Base-by-base conservation (phyloP, 2,329 filamentous ascomycete genomes). In the Elsinoe ampelina region DNA sequence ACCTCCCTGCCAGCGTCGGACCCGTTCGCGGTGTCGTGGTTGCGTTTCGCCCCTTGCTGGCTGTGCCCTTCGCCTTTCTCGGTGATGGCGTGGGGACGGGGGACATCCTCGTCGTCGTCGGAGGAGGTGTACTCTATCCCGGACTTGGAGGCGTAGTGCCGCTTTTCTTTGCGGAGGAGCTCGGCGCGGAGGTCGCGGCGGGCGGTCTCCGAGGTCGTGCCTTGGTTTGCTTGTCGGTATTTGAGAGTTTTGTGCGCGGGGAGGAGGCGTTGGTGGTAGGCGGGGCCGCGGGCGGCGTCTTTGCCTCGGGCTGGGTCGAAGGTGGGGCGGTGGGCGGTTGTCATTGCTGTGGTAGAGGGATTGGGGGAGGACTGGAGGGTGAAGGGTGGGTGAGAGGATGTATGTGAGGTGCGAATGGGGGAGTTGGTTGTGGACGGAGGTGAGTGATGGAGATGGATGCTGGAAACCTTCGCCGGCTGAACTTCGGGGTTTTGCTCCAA, bases 291-390 rank as follows among this genome's bases (percentile, higher is more conserved):
- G 59, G 90, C 86, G 66, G 91, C 89, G 73, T 98, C 93, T 78
- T 96, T 96, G 70, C 93, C 93, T 69, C 86, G 84, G 41, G 92
- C 91, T 62, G 93, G 93, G 71, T 98, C 93, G 69, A 98, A 98
- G 0, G 93, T 98, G 57, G 93, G 93, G 75, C 93, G 87, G 70
- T 85, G 83, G 58, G 83, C 83, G 73, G 72, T 74, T 36, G 70
- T 72, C 76, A 78, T 78, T 12, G 61, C 73, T 58, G 67, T 13
- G n/a, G 5, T 6, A 30, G 26, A 50, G 22, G 61, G 62, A 57
- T 13, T 5, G 54, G n/a, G 35, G 3, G 19, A 20, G 13, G 3
- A 39, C 13, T 7, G 26, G 11, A 45, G 38, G 7, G 10, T 26
- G 19, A 8, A 2, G 50, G 11, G 11, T 7, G 1, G 6, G 10